Conservation (phyloP, 2,329 filamentous ascomycete genomes). For the Xylariaceae sp. region DNA sequence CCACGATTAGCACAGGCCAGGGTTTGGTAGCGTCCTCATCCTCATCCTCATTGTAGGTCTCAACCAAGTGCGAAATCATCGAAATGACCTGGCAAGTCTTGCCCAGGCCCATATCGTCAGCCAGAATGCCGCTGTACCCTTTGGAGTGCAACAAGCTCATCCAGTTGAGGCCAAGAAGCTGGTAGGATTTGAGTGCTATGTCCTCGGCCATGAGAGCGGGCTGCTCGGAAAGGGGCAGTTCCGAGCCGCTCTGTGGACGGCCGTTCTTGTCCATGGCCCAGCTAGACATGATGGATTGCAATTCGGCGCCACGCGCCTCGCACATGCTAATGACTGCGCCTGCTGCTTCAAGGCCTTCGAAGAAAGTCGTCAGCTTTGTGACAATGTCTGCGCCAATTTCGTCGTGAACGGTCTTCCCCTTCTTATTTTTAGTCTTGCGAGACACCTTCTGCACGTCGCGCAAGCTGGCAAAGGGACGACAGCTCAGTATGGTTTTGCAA, state of each 20-base stretch:
- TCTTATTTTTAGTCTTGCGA: constrained; percentile 12
- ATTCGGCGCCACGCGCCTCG: constrained; percentile 35
- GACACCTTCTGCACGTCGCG: constrained; percentile 60
- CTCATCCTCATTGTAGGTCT: constrained; percentile 41
- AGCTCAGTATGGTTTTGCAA: constrained; percentile 44
- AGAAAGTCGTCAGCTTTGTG: constrained; percentile 35
- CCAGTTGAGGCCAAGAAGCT: constrained; percentile 93
- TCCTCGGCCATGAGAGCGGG: constrained; percentile 70
- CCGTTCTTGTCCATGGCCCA: constrained; percentile 26
- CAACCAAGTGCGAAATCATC: constrained; percentile 75
- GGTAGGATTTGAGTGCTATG: constrained; percentile 82
- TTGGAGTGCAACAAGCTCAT: constrained; percentile 74
- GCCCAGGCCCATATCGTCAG: constrained; percentile 94
- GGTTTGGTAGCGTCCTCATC: constrained; percentile 25
- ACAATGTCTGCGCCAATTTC: constrained; percentile 26
- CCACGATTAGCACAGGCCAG: constrained; percentile 76
- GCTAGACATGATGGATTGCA: constrained; percentile 19
- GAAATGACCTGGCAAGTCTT: constrained; percentile 97
- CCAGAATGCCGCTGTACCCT: constrained; percentile 79
- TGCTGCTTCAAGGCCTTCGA: constrained; percentile 37
- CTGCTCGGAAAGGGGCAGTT: constrained; percentile 49
- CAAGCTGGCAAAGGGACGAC: constrained; percentile 31
- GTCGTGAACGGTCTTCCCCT: constrained; percentile 26
- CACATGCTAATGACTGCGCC: constrained; percentile 33
- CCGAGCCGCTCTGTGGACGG: constrained; percentile 26